Base-by-base conservation (phyloP, 352 stramenopile genomes). In the Nothophytophthora sp. region DNA sequence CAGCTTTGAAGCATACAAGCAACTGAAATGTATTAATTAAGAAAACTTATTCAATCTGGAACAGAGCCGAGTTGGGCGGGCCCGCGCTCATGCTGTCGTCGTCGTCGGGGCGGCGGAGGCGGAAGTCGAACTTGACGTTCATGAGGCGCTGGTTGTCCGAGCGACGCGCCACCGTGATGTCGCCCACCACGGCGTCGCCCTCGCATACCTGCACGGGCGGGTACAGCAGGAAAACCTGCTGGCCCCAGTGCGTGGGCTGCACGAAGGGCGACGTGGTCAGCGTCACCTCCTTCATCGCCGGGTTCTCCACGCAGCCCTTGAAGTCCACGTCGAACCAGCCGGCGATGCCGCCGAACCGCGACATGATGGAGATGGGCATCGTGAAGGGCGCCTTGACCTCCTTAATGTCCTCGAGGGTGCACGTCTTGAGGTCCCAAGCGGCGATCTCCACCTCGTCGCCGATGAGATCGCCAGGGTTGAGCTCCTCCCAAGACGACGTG, bases 291-390 rank as follows among this genome's bases (percentile, higher is more conserved):
- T 82, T 86, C 55, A 74, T 12, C 18, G 81, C 86, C 9, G 86
- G 86, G 54, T 92, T 86, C 48, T 94, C 73, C 1, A 57, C 49
- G 48, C 67, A 90, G 33, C 96, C 96, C 54, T 88, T 94, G 70
- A 99, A 99, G 64, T 99, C 96, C n/a, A 98, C 90, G 55, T 98
- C 98, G 66, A 99, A 99, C 98, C 98, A 99, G 46, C 96, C 95
- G 15, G 97, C 97, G 61, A 99, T 97, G 47, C 96, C 97, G 55
- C 83, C 81, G 52, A 95, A 94, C 55, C 86, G 86, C 19, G 81
- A 76, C 69, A 96, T 98, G 25, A 76, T 95, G 39, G 73, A 89
- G 55, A 98, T 80, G 29, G 70, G 63, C 49, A 97, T 89, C 44
- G 65, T 59, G 54, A 95, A 95, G 12, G 68, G 25, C 4, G 80